phyloP scores from a whole-genome alignment of 768 basidiomycete genomes.

The Boletus coccyginus region DNA sequence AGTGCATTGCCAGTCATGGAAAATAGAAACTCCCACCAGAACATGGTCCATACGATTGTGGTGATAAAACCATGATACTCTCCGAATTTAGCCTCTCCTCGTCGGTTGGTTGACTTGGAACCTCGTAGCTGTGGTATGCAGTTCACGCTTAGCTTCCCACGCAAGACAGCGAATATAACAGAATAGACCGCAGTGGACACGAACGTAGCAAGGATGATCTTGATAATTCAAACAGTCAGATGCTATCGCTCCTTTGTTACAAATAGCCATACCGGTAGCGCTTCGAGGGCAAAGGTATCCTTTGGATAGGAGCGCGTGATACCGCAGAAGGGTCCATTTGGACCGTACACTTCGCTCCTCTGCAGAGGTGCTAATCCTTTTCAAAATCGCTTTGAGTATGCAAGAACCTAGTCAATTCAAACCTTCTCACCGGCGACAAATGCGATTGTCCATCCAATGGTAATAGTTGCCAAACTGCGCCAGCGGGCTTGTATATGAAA shows the following conservation, averaged over 20 bases:
- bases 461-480: constrained; percentile 41
- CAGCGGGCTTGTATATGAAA: constrained; percentile 50
- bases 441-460: constrained; percentile 55
- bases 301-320: constrained; percentile 42
- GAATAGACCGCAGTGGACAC: constrained; percentile 57
- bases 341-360: constrained; percentile 47
- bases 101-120: constrained; percentile 46
- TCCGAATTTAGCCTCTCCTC: constrained; percentile 40
- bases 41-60: constrained; percentile 63
- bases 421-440: constrained; percentile 47
- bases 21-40: constrained; percentile 49
- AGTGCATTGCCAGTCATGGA: constrained; percentile 2
- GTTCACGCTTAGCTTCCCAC: constrained; percentile 51
- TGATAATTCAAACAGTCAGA: constrained; percentile 21
- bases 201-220: constrained; percentile 58
- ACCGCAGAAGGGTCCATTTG: constrained; percentile 50
- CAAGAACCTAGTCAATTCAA: not conserved
- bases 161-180: constrained; percentile 58
- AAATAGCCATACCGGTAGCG: constrained; percentile 53
- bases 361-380: constrained; percentile 37
- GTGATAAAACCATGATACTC: constrained; percentile 62
- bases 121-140: constrained; percentile 52
- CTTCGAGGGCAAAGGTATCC: constrained; percentile 49
- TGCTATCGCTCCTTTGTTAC: not conserved
- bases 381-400: constrained; percentile 16